A percentile compares a stretch with the other conserved stretches of the same genome.
phyloP scores from a whole-genome alignment of 1,284 basidiomycete species.

The Malassezia sp. region DNA sequence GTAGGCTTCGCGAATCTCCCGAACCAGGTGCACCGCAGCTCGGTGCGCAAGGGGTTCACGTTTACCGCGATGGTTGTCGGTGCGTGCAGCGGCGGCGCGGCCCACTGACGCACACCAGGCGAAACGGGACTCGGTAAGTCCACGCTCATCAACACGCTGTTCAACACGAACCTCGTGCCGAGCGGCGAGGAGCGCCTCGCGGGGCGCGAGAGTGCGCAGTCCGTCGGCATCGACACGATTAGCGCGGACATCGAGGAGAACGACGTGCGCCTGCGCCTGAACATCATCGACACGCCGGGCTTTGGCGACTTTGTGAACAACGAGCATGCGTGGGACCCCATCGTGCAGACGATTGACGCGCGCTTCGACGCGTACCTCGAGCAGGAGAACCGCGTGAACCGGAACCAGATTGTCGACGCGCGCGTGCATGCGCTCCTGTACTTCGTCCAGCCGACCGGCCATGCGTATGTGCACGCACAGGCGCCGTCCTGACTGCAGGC shows the following conservation, averaged over 20 bases:
- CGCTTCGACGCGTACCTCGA: slow-evolving; percentile 45
- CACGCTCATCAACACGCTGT: slow-evolving; percentile 45
- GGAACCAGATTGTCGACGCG: slow-evolving; percentile 43
- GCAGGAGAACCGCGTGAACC: slow-evolving; percentile 45
- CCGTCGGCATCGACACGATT: slow-evolving; percentile 45
- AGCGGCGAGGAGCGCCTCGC: slow-evolving; percentile 40
- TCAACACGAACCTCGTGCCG: slow-evolving; percentile 45
- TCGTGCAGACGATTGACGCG: slow-evolving; percentile 45
- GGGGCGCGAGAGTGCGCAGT: slow-evolving; percentile 37
- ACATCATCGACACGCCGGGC: slow-evolving; percentile 45
- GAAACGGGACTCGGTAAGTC: slow-evolving; percentile 46
- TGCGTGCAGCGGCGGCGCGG: slow-evolving; percentile 9
- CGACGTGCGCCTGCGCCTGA: slow-evolving; percentile 43
- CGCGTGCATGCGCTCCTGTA: slow-evolving; percentile 46
- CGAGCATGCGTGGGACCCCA: slow-evolving; percentile 44
- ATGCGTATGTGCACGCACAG: too few relatives aligned
- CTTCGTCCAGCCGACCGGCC: slow-evolving; percentile 46
- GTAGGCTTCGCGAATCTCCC: slow-evolving; percentile 46
- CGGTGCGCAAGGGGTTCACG: slow-evolving; percentile 41
- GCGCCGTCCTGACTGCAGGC: too few relatives aligned
- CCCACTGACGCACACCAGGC: slow-evolving; percentile 12
- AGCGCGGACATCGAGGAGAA: slow-evolving; percentile 46
- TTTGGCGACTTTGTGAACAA: slow-evolving; percentile 47
- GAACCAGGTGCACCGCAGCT: slow-evolving; percentile 43
- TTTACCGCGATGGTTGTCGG: slow-evolving; percentile 45